Percentiles rank a stretch among this genome's conserved stretches.
Conservation (phyloP, 75 land plant species). For the Pinus taeda region DNA sequence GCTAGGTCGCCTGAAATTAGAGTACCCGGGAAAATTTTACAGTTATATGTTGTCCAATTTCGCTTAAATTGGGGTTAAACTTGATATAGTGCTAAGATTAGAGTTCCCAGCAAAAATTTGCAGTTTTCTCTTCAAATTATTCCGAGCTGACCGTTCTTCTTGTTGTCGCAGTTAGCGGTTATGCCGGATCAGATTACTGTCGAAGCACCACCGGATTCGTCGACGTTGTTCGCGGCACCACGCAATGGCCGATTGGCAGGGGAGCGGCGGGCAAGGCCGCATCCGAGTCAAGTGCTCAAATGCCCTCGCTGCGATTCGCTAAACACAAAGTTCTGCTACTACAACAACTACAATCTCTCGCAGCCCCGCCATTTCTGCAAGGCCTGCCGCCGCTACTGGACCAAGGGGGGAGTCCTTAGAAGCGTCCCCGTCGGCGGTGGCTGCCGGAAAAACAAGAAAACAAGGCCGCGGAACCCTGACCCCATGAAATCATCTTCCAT, state of each 20-base stretch:
- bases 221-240: background rate
- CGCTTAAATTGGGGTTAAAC: background rate
- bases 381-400: slow-evolving; percentile 15
- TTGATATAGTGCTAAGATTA: background rate
- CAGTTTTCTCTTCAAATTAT: background rate
- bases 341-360: slow-evolving; percentile 10
- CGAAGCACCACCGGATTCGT: background rate
- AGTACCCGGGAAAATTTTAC: background rate
- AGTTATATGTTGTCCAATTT: background rate
- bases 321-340: slow-evolving; percentile 13
- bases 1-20: background rate
- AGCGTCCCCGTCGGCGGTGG: slow-evolving; percentile 15
- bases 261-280: slow-evolving; percentile 7
- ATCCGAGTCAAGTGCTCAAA: slow-evolving; percentile 6
- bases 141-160: background rate
- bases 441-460: slow-evolving; percentile 11
- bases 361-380: slow-evolving; percentile 15
- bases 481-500: background rate
- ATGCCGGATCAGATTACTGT: background rate
- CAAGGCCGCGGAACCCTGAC: slow-evolving; percentile 4
- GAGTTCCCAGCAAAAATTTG: background rate
- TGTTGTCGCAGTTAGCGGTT: background rate
- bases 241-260: background rate
- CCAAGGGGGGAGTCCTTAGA: slow-evolving; percentile 9
- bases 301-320: slow-evolving; percentile 15